Evolutionary conservation across 768 basidiomycete genomes (phyloP).

Genomic region (Sarcomyxa edulis): DNA sequence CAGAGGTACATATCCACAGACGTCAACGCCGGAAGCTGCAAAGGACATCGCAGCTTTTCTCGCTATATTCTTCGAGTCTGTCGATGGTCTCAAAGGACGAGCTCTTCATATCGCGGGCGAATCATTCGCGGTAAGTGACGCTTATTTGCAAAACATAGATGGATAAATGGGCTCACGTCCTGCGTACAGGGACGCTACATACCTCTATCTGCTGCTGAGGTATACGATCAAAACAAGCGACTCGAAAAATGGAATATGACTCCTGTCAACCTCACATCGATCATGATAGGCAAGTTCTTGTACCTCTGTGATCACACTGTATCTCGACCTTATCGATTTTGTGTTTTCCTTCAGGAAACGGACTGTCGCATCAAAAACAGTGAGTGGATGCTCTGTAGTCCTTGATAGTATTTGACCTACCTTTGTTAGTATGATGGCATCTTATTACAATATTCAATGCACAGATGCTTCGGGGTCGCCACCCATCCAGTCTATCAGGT

Average conservation of each 20-base stretch:
- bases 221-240: constrained; percentile 65
- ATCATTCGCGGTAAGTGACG: constrained; percentile 70
- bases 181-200: constrained; percentile 75
- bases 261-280: constrained; percentile 59
- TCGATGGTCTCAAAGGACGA: constrained; percentile 64
- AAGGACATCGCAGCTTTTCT: constrained; percentile 69
- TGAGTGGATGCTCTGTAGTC: too few relatives aligned
- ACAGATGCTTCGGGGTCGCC: constrained; percentile 34
- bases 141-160: constrained; percentile 1
- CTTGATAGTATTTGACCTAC: too few relatives aligned
- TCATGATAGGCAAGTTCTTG: constrained; percentile 55
- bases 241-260: constrained; percentile 49
- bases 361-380: constrained; percentile 48
- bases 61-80: constrained; percentile 69
- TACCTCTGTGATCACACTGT: not conserved
- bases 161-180: not conserved
- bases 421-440: constrained; percentile 30
- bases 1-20: constrained; percentile 26
- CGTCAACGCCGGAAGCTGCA: constrained; percentile 62
- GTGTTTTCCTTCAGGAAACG: constrained; percentile 43
- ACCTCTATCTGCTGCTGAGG: constrained; percentile 70
- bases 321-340: too few relatives aligned
- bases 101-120: constrained; percentile 67
- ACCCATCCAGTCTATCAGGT: constrained; percentile 37
- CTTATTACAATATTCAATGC: constrained; percentile 39